phyloP scores from a whole-genome alignment of 495 filamentous ascomycete genomes.

The Pyrenula massariospora region DNA sequence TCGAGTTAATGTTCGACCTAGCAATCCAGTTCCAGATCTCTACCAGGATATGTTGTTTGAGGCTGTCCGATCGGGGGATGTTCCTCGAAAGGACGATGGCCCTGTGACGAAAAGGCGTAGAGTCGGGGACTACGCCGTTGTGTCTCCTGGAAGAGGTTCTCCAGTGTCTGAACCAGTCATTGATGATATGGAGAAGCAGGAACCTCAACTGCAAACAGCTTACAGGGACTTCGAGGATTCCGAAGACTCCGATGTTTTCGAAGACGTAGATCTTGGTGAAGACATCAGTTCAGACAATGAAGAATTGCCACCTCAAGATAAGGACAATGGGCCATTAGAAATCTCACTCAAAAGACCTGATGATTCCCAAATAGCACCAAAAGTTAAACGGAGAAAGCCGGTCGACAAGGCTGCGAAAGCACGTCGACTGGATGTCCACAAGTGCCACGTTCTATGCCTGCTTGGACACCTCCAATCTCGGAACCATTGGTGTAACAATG shows the following conservation, averaged over 20 bases:
- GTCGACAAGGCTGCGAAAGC: conserved; percentile 60
- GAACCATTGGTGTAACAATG: conserved; percentile 85
- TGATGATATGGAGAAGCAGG: conserved; percentile 3
- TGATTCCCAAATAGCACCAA: conserved; percentile 20
- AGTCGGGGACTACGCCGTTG: conserved; percentile 15
- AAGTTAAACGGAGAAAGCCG: conserved; percentile 37
- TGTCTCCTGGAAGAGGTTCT: conserved; percentile 3
- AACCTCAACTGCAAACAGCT: conserved; percentile 21
- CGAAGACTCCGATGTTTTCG: conserved; percentile 60
- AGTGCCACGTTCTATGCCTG: conserved; percentile 73
- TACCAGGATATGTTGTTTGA: conserved; percentile 61
- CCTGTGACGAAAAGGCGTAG: conserved; percentile 33
- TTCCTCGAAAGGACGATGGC: conserved; percentile 17
- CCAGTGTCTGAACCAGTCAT: conserved; percentile 5
- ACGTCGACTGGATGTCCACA: conserved; percentile 66
- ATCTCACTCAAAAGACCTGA: conserved; percentile 44
- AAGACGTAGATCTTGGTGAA: conserved; percentile 50
- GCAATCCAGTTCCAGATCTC: conserved; percentile 31
- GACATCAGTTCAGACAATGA: conserved; percentile 19
- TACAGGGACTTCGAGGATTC: conserved; percentile 27
- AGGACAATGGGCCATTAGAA: conserved; percentile 32
- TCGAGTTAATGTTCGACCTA: not conserved
- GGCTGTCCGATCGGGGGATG: conserved; percentile 26
- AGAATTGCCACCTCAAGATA: conserved; percentile 6
- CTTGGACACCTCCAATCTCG: conserved; percentile 60